Base-by-base conservation (phyloP, 768 basidiomycete species). In the Pleurotus tuber-regium region DNA sequence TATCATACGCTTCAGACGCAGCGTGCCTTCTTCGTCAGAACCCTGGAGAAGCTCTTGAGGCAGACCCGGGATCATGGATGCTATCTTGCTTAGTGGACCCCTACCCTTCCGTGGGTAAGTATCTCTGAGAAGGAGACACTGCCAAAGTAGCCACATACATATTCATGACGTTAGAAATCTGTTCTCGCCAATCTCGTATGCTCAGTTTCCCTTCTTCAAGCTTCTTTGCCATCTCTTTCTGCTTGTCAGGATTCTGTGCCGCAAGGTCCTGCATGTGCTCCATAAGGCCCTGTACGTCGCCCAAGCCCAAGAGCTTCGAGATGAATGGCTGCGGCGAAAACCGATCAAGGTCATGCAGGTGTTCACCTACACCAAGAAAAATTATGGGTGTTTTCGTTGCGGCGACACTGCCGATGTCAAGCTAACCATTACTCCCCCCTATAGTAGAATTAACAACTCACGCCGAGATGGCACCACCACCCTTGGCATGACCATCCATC, bases 381-480 rank as follows among this genome's bases (percentile, higher is more conserved):
- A 98, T 98, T 61, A 99, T 98, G 0, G 97, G 97, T 18, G 97
- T 99, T 63, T 92, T 91, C 3, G 97, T 99, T 2, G 87, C 96
- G n/a, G 97, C 97, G 40, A 99, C 97, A 56, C 95, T 97, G 63
- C 40, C 26, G 29, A 46, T 53, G 51, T 56, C n/a, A n/a, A n/a
- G n/a, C n/a, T n/a, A n/a, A n/a, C n/a, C n/a, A n/a, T n/a, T n/a
- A n/a, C n/a, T n/a, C n/a, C n/a, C n/a, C n/a, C n/a, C 26, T 35
- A 24, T 4, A 16, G 26, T 30, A 44, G 25, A 19, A n/a, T 10
- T 50, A 36, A 38, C 28, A 40, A 78, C 93, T 54, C 71, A 98
- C 96, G 96, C 96, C 39, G 97, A 99, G 54, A 99, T 98, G 25
- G 97, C 97, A 19, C 97, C 97, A 67, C 97, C 97, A 51, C 97